Evolutionary conservation across 1,284 basidiomycete species (phyloP).

Genomic region (Malassezia caprae): DNA sequence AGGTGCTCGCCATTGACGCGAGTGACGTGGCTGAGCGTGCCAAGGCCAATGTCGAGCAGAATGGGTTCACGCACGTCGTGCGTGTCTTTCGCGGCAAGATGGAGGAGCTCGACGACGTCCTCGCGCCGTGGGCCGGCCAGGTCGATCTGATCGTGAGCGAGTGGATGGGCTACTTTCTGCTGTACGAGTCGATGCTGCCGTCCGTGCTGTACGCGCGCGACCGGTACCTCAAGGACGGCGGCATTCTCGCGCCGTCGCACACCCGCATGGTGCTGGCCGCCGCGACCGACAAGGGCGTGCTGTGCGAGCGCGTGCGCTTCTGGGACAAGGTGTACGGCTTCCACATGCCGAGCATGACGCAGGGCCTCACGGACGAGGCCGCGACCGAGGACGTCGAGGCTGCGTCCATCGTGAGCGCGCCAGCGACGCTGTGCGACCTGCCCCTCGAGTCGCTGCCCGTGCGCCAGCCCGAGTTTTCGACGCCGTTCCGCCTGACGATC

Average conservation of each 20-base stretch:
- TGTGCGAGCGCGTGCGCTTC: constrained; percentile 71
- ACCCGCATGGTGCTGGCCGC: constrained; percentile 73
- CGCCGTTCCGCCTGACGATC: constrained; percentile 25
- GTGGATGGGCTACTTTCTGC: constrained; percentile 65
- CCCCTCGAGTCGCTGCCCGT: constrained; percentile 27
- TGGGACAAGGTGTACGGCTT: constrained; percentile 82
- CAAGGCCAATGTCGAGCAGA: constrained; percentile 65
- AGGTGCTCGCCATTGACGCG: constrained; percentile 87
- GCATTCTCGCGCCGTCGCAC: constrained; percentile 86
- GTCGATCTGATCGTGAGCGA: constrained; percentile 92
- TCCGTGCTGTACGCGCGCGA: constrained; percentile 81
- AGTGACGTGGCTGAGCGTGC: constrained; percentile 76
- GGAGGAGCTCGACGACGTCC: constrained; percentile 64
- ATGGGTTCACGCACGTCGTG: constrained; percentile 66
- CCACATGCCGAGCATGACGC: constrained; percentile 36
- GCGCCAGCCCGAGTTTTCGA: constrained; percentile 46
- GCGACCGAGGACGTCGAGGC: constrained; percentile 33
- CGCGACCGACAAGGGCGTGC: constrained; percentile 62
- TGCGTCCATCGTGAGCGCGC: constrained; percentile 25
- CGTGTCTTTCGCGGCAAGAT: constrained; percentile 74
- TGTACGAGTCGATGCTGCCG: constrained; percentile 96
- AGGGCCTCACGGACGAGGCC: constrained; percentile 38
- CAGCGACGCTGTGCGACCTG: constrained; percentile 32
- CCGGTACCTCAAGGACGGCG: constrained; percentile 61
- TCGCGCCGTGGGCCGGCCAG: constrained; percentile 58